phyloP scores from a whole-genome alignment of 345 rosid species.

The Acer saccharum region DNA sequence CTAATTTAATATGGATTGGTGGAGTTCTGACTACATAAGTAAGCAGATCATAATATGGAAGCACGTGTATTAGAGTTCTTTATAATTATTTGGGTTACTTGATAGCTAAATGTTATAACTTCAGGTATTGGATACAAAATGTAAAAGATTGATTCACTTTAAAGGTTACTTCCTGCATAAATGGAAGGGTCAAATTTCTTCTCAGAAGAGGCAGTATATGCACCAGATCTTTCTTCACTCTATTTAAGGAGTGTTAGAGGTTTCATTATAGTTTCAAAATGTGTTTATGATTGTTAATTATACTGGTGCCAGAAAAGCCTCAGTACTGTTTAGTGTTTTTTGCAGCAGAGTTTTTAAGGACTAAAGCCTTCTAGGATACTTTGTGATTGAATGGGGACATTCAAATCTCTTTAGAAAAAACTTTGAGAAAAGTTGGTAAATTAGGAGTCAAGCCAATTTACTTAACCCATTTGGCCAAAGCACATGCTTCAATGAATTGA shows the following conservation, averaged over 20 bases:
- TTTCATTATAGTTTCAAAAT: background rate
- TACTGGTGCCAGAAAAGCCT: too few relatives aligned
- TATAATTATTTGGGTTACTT: too few relatives aligned
- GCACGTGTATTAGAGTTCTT: too few relatives aligned
- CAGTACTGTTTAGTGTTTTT: too few relatives aligned
- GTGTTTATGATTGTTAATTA: background rate
- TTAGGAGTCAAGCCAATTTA: background rate
- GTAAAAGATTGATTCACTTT: background rate
- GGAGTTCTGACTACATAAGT: too few relatives aligned
- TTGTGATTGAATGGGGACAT: background rate
- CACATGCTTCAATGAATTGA: background rate
- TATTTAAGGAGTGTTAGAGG: background rate
- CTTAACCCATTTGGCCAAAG: background rate
- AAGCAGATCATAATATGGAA: too few relatives aligned
- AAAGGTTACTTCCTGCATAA: background rate
- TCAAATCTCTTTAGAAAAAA: background rate
- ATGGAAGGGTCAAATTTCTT: background rate
- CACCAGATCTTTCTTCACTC: background rate
- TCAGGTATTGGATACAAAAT: background rate
- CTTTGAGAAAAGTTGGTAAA: background rate
- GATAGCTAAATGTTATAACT: background rate
- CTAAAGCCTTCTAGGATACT: too few relatives aligned
- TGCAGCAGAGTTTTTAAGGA: too few relatives aligned
- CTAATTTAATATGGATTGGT: too few relatives aligned
- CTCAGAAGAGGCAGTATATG: background rate